Conservation (phyloP, 1,139 yeast species). For the Yamadazyma sp. region DNA sequence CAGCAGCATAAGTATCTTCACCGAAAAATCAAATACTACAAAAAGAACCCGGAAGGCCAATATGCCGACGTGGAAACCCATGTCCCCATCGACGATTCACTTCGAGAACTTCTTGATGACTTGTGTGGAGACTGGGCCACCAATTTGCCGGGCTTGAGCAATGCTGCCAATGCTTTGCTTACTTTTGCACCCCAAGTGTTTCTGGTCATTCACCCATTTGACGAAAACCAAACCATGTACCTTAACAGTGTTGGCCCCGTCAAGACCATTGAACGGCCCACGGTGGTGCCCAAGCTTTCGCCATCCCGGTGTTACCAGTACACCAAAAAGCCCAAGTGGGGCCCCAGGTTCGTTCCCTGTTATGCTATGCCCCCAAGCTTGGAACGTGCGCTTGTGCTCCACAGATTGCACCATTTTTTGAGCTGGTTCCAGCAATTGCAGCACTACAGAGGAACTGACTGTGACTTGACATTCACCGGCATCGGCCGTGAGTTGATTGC, state of each 20-base stretch:
- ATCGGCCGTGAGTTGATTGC: too few relatives aligned
- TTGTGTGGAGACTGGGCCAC: background rate
- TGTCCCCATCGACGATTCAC: too few relatives aligned
- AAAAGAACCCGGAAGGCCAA: too few relatives aligned
- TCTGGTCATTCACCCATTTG: conserved; percentile 6
- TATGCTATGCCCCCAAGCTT: conserved; percentile 2
- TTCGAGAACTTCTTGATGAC: background rate
- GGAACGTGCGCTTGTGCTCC: conserved; percentile 2
- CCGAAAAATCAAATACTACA: too few relatives aligned
- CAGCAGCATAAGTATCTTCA: too few relatives aligned
- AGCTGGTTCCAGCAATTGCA: background rate
- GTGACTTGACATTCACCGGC: too few relatives aligned
- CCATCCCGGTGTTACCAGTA: background rate
- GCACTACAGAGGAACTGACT: too few relatives aligned
- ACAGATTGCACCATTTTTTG: background rate
- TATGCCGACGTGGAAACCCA: too few relatives aligned
- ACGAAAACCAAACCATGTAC: background rate
- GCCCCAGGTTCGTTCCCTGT: conserved; percentile 3
- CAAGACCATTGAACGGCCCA: background rate
- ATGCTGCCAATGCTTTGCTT: background rate
- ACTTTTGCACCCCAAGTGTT: conserved; percentile 6
- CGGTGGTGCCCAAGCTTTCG: background rate
- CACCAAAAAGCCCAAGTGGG: background rate
- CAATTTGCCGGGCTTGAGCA: background rate
- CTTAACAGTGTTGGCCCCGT: conserved; percentile 4